Percentiles rank a stretch among this genome's conserved stretches.
These are phyloP conservation scores for Podospora pseudocomata DNA, from an alignment of 495 filamentous ascomycete genomes.

Conservation along the genomic window DNA sequence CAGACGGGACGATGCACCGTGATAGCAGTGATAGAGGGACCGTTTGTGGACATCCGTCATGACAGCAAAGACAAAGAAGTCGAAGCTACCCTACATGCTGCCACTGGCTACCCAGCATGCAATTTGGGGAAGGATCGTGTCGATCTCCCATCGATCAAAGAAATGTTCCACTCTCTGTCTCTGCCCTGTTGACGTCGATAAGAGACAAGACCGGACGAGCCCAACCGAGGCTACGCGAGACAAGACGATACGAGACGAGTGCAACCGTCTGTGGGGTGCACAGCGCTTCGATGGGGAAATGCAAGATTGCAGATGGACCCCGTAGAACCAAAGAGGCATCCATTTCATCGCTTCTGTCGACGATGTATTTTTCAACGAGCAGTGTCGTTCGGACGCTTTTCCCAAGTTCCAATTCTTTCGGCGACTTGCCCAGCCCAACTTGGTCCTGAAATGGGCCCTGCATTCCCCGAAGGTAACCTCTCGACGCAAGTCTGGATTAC, in stretches of 20 bases:
- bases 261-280: neutral
- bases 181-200: slow-evolving; percentile 3
- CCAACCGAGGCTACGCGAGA: neutral
- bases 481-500: slow-evolving; percentile 22
- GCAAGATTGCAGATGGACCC: neutral
- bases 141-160: neutral
- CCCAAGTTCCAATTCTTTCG: neutral
- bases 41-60: neutral
- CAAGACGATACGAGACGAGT: slow-evolving; percentile 4
- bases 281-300: neutral
- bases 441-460: slow-evolving; percentile 16
- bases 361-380: neutral
- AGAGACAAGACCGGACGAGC: slow-evolving; percentile 1
- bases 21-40: neutral
- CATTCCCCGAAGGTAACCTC: slow-evolving; percentile 26
- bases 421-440: slow-evolving; percentile 1
- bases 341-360: neutral
- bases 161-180: neutral
- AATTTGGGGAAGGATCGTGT: neutral
- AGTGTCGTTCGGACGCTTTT: neutral
- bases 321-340: neutral
- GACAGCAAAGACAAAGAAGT: neutral
- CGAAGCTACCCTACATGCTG: neutral
- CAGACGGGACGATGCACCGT: slow-evolving; percentile 13
- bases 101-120: neutral